These are phyloP conservation scores for Paecilomyces dactylethromorphus DNA, from an alignment of 2,329 filamentous ascomycete species.

Conservation along the genomic window DNA sequence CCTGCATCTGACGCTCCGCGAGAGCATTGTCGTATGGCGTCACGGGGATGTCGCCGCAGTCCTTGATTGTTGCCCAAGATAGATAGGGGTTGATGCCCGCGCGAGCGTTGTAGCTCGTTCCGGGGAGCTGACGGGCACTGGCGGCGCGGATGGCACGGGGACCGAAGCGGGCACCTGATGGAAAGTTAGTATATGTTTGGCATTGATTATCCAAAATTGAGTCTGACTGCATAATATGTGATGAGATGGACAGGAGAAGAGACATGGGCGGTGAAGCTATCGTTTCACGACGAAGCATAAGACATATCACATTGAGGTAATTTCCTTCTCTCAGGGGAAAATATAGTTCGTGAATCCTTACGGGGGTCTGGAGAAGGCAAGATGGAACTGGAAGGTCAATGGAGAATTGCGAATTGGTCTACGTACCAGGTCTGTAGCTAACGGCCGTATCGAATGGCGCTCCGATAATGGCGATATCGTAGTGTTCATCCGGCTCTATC, in stretches of 20 bases:
- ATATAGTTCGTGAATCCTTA: too few relatives aligned
- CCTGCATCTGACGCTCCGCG: constrained; percentile 76
- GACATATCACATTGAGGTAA: neutral
- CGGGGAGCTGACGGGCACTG: constrained; percentile 71
- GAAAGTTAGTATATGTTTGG: constrained; percentile 1
- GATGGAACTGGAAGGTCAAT: neutral
- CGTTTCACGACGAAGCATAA: neutral
- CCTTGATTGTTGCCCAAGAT: constrained; percentile 70
- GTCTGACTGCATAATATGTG: too few relatives aligned
- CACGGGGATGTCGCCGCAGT: constrained; percentile 87
- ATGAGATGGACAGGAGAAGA: neutral
- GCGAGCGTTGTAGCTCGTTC: constrained; percentile 75
- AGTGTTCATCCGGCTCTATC: constrained; percentile 55
- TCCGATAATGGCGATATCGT: constrained; percentile 67
- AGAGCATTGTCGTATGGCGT: constrained; percentile 80
- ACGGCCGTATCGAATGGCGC: constrained; percentile 70
- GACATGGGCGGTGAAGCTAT: neutral
- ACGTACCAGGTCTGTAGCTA: constrained; percentile 59
- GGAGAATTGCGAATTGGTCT: neutral
- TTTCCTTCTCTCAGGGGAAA: too few relatives aligned
- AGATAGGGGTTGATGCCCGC: constrained; percentile 78
- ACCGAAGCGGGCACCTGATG: constrained; percentile 65
- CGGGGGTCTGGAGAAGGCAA: too few relatives aligned
- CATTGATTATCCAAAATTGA: neutral
- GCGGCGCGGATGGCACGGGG: constrained; percentile 81